A percentile compares a stretch with the other conserved stretches of the same genome.
These are phyloP conservation scores for Penicillium lividum DNA, from an alignment of 495 filamentous ascomycete species.

Conservation along the genomic window DNA sequence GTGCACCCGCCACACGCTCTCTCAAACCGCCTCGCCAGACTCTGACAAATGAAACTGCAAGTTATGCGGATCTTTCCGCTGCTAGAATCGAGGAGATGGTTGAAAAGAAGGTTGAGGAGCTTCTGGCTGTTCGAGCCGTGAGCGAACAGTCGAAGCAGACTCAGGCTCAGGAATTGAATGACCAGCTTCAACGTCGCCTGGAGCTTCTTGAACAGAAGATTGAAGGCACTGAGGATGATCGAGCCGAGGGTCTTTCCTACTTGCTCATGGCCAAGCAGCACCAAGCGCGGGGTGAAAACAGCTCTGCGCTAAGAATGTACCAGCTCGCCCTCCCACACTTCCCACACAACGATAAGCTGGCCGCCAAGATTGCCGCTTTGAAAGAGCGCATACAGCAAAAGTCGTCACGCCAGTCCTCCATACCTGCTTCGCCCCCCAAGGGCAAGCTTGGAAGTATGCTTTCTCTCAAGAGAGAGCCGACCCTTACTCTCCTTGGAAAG, in stretches of 20 bases:
- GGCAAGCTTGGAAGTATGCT: constrained; percentile 42
- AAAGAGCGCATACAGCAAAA: constrained; percentile 57
- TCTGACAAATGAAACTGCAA: constrained; percentile 28
- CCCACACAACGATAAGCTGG: constrained; percentile 79
- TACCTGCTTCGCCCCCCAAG: constrained; percentile 25
- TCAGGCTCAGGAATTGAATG: constrained; percentile 61
- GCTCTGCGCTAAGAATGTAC: constrained; percentile 81
- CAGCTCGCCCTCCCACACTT: constrained; percentile 82
- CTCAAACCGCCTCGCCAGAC: constrained; percentile 31
- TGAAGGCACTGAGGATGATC: constrained; percentile 69
- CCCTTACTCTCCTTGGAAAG: constrained; percentile 29
- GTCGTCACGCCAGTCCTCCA: constrained; percentile 20
- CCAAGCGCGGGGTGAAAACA: constrained; percentile 75
- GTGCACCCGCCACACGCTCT: constrained; percentile 27
- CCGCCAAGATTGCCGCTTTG: constrained; percentile 71
- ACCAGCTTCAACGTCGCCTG: constrained; percentile 76
- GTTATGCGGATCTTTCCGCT: constrained; percentile 58
- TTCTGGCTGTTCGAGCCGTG: constrained; percentile 68
- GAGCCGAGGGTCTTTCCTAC: constrained; percentile 79
- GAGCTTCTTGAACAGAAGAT: constrained; percentile 84
- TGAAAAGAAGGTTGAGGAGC: constrained; percentile 85
- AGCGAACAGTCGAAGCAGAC: constrained; percentile 50
- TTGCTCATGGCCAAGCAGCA: constrained; percentile 92
- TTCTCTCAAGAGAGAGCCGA: constrained; percentile 38
- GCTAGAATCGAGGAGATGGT: constrained; percentile 89